Base-by-base conservation (phyloP, 208 protist genomes). In the Wallacemonas sp. region DNA sequence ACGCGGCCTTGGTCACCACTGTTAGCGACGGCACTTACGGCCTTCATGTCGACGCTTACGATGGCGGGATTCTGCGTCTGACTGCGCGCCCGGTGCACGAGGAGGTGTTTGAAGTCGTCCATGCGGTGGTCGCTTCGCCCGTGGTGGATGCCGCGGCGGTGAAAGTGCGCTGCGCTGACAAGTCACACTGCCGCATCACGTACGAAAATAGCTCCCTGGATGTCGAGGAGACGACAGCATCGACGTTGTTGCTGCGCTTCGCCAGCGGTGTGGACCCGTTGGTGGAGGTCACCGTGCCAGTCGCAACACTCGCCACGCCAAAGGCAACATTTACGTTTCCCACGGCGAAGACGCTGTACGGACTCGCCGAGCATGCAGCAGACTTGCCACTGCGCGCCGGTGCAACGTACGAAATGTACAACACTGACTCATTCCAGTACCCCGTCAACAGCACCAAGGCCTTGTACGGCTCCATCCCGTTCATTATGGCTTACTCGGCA, bases 401-500 rank as follows among this genome's bases (percentile, higher is more conserved):
- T 27, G 66, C 84, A 9, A 91, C 90, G 6, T 99, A 99, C 74
- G 76, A 95, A 26, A 79, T 99, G 34, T 99, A 90, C 71, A 99
- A 99, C 75, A 87, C 98, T 0, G 99, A 99, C 68, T 95, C 99
- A 4, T 99, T 99, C 72, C 83, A 98, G 70, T 99, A 99, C 75
- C 89, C 97, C 44, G 54, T 99, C 1, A 91, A 99, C 66, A 91
- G 94, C 70, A 86, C 88, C 6, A 85, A 92, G 52, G 82, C 93
- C 1, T 80, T 99, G 10, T 99, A 99, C 82, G 98, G 98, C 19
- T 54, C 84, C 4, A 92, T 99, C 10, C 99, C 98, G 1, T 98
- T 99, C 34, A 77, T 99, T 65, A 79, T 93, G 55, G 94, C 91
- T 32, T 95, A 98, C 73, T 70, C 68, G 8, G 58, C 58, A 1